phyloP scores from a whole-genome alignment of 2,329 filamentous ascomycete species.

The Colletotrichum karsti region DNA sequence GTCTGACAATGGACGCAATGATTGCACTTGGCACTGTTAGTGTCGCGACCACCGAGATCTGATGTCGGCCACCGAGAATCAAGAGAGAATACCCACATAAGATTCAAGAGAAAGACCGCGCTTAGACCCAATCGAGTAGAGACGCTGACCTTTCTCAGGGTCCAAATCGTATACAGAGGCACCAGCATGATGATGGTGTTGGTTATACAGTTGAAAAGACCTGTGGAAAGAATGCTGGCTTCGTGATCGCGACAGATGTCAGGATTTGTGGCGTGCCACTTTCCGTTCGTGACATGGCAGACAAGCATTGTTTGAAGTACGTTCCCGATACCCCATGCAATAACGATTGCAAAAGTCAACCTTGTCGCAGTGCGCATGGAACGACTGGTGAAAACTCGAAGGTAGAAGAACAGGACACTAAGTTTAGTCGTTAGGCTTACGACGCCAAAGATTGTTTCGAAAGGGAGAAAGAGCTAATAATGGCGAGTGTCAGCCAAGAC shows the following conservation, averaged over 20 bases:
- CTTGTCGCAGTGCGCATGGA: slow-evolving; percentile 39
- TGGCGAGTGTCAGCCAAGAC: too few relatives aligned
- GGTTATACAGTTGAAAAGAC: slow-evolving; percentile 47
- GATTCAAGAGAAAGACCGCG: slow-evolving; percentile 38
- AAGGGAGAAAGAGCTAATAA: slow-evolving; percentile 46
- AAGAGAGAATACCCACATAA: slow-evolving; percentile 32
- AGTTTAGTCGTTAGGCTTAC: slow-evolving; percentile 47
- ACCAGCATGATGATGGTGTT: slow-evolving; percentile 47
- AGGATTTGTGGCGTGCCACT: slow-evolving; percentile 32
- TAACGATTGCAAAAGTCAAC: slow-evolving; percentile 25
- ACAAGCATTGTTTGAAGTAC: slow-evolving; percentile 36
- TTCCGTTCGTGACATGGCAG: slow-evolving; percentile 31
- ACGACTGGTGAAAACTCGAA: slow-evolving; percentile 48
- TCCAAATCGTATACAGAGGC: slow-evolving; percentile 45
- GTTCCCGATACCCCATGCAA: slow-evolving; percentile 36
- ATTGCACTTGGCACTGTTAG: slow-evolving; percentile 30
- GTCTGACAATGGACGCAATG: slow-evolving; percentile 34
- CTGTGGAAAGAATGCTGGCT: slow-evolving; percentile 47
- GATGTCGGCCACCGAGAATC: neutral
- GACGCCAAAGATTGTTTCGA: slow-evolving; percentile 45
- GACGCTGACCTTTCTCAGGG: slow-evolving; percentile 40
- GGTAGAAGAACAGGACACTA: slow-evolving; percentile 51
- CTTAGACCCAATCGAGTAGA: slow-evolving; percentile 37
- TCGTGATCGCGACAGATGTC: slow-evolving; percentile 46
- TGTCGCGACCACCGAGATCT: neutral